Base-by-base conservation (phyloP, 1,139 yeast genomes). In the Taphrina wiesneri region DNA sequence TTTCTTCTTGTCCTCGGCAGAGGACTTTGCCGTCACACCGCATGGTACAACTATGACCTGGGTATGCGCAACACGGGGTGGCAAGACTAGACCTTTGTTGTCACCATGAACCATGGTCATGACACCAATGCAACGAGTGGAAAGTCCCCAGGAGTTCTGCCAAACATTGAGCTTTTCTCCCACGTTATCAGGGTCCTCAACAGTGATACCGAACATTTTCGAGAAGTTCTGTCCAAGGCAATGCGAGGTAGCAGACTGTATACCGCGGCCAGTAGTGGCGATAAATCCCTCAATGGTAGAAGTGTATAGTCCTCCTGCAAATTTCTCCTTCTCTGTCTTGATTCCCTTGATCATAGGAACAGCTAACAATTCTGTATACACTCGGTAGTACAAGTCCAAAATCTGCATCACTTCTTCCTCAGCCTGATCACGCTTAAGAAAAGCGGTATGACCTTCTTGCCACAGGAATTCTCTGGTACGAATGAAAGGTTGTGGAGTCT, bases 371-470 rank as follows among this genome's bases (percentile, higher is more conserved):
- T 92, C 96, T 78, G 87, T 87, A 78, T 93, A 95, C 69, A 95
- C 83, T 69, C 86, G 85, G 69, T 88, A 87, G 78, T 95, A 95
- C 79, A 85, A 86, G 71, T 90, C 95, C 76, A 93, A 84, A 74
- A 95, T 91, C 77, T 88, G 87, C 73, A 85, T 77, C 32, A 93
- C 99, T 80, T 95, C 99, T 68, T 81, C 81, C 69, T 84, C 83
- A 46, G 99, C 97, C 68, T 84, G 92, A 68, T 86, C 87, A 72
- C 81, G 80, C 68, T 95, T 88, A 76, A 93, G 83, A 76, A 90
- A 96, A 66, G 96, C 99, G 65, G 99, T 95, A 81, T 95, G 99
- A 72, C 99, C 99, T 81, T 95, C 99, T 81, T 95, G 99, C 99
- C 99, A 95, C 78, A 95, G 83, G 80, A 95, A 95, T 80, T 95